Base-by-base conservation (phyloP, 495 filamentous ascomycete genomes). In the Aspergillus haitiensis region DNA sequence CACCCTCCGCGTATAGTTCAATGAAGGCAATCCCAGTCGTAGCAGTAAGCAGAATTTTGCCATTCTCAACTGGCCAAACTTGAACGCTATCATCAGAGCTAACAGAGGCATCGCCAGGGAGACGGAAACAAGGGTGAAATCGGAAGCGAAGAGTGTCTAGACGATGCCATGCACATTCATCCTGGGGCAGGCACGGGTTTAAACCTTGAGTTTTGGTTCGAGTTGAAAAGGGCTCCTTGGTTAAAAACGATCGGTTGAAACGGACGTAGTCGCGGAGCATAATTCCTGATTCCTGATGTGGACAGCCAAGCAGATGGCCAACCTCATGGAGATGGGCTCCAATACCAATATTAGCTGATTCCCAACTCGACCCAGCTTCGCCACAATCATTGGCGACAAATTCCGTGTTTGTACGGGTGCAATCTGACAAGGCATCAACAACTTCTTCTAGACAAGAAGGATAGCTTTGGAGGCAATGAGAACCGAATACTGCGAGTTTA, bases 311-410 rank as follows among this genome's bases (percentile, higher is more conserved):
- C 16, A 93, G 71, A 72, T 95, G 93, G 3, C 93, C 93, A 0
- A 85, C 85, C 72, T 96, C 92, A 67, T 95, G 93, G 11, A 97
- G 73, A 74, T 96, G 92, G 31, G 92, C 92, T 8, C 93, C 92
- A 63, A 97, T 95, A 47, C 92, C 92, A 59, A 96, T 83, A 64
- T 93, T 93, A 7, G 91, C 91, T 15, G 92, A 85, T 68, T 97
- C 92, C 92, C 92, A 96, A 57, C 86, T 94, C 56, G 88, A 95
- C 11, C 91, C 91, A 21, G 85, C 85, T 46, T 96, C 89, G 45
- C 88, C 88, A 65, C 81, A 88, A 68, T 96, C 92, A 65, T 97
- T 95, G 6, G 86, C 88, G 48, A 95, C 86, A 63, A 82, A 85
- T 37, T 83, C 82, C 6, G 88, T 92, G 67, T 96, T 90, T 5